Percentiles rank a stretch among this genome's conserved stretches.
These are phyloP conservation scores for Suillus discolor DNA, from an alignment of 768 basidiomycete genomes.

Conservation along the genomic window DNA sequence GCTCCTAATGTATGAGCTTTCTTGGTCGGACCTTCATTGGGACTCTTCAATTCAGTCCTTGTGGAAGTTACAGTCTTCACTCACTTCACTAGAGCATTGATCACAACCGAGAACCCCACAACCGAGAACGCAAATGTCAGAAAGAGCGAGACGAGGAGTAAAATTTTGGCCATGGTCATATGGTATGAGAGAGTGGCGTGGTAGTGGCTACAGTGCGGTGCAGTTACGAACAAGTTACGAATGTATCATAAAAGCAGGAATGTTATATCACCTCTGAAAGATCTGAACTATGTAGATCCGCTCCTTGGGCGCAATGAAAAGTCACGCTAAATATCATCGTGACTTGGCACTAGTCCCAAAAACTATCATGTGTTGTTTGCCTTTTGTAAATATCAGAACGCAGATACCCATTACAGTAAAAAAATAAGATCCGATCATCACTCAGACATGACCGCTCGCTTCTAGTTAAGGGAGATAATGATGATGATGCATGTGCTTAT, in stretches of 20 bases:
- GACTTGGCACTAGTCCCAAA: neutral
- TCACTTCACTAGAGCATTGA: constrained; percentile 15
- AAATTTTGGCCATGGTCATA: neutral
- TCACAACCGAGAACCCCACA: constrained; percentile 12
- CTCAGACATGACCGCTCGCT: too few relatives aligned
- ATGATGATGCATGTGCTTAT: constrained; percentile 5
- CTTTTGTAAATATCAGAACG: neutral
- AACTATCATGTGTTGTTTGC: neutral
- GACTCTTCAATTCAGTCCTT: neutral
- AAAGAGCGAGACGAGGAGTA: constrained; percentile 20
- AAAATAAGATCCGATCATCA: neutral
- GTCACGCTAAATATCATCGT: neutral
- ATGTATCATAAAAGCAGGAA: neutral
- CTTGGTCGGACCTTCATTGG: constrained; percentile 10
- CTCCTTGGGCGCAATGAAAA: constrained; percentile 1
- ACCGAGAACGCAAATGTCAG: constrained; percentile 34
- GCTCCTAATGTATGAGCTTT: constrained; percentile 5
- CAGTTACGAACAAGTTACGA: neutral
- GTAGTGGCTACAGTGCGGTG: neutral
- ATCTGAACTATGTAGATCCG: neutral
- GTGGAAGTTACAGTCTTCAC: constrained; percentile 1
- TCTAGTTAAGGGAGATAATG: neutral
- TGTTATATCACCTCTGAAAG: neutral
- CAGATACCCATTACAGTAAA: neutral
- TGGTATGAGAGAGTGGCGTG: neutral